Conservation (phyloP, 495 filamentous ascomycete species). For the Lindgomyces ingoldianus region DNA sequence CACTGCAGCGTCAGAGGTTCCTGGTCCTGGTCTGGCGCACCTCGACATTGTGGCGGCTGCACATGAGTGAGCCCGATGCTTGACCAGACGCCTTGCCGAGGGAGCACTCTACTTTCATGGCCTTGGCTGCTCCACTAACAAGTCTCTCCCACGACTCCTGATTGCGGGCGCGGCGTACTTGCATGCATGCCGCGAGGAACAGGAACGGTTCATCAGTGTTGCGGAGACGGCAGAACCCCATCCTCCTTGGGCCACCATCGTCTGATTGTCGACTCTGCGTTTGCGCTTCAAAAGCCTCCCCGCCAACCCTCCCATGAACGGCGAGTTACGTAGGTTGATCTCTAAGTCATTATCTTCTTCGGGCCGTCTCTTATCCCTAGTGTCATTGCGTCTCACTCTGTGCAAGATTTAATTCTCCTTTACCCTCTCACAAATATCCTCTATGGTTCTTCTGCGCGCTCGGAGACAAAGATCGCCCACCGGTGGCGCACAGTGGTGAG, state of each 20-base stretch:
- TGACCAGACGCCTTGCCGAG: slow-evolving; percentile 3
- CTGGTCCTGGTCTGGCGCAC: not conserved
- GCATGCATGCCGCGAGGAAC: not conserved
- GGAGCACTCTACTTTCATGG: not conserved
- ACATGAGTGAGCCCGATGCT: not conserved
- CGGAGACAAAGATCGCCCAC: not conserved
- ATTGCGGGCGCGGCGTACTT: not conserved
- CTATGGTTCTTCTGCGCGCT: too few species aligned
- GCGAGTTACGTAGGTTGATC: not conserved
- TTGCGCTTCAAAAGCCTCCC: not conserved
- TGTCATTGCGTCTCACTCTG: not conserved
- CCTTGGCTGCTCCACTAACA: not conserved
- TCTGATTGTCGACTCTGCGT: not conserved
- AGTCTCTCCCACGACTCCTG: not conserved
- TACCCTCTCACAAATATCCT: too few species aligned
- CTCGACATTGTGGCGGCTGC: not conserved
- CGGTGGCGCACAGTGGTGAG: not conserved
- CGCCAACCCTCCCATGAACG: not conserved
- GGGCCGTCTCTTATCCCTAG: not conserved
- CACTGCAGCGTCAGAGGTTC: not conserved
- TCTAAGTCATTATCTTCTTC: not conserved
- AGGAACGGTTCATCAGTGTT: not conserved
- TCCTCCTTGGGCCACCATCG: not conserved
- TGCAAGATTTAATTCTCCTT: too few species aligned
- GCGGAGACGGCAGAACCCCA: not conserved